These are phyloP conservation scores for Paecilomyces formosus DNA, from an alignment of 2,329 filamentous ascomycete genomes.

Conservation along the genomic window DNA sequence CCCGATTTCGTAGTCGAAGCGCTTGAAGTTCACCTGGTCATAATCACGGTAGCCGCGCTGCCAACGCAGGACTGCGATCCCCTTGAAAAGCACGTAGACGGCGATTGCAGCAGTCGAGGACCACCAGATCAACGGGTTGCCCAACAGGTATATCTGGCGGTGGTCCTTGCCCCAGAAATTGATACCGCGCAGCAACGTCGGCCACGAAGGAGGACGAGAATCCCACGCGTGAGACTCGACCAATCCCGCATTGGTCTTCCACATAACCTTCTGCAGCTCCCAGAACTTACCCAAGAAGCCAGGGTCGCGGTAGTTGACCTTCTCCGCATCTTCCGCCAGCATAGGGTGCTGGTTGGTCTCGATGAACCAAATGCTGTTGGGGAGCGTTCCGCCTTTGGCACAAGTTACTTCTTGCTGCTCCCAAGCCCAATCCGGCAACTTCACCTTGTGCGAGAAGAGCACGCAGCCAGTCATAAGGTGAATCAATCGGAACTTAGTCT, in stretches of 20 bases:
- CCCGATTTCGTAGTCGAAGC: slow-evolving; percentile 95
- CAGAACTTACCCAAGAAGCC: slow-evolving; percentile 97
- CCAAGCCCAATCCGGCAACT: slow-evolving; percentile 94
- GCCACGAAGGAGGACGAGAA: slow-evolving; percentile 89
- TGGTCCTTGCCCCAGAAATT: slow-evolving; percentile 98
- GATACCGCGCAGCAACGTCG: slow-evolving; percentile 84
- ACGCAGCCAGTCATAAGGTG: slow-evolving; percentile 96
- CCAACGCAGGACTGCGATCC: slow-evolving; percentile 79
- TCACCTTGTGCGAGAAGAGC: slow-evolving; percentile 97
- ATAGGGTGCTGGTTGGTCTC: slow-evolving; percentile 82
- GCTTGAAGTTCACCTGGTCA: slow-evolving; percentile 72
- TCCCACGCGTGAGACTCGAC: slow-evolving; percentile 98
- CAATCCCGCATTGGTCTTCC: slow-evolving; percentile 93
- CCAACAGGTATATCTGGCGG: slow-evolving; percentile 92
- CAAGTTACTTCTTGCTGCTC: slow-evolving; percentile 99
- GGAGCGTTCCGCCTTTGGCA: slow-evolving; percentile 79
- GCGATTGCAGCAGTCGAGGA: slow-evolving; percentile 69
- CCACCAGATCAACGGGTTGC: slow-evolving; percentile 95
- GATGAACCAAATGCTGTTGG: slow-evolving; percentile 96
- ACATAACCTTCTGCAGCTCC: slow-evolving; percentile 97
- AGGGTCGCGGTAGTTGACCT: slow-evolving; percentile 90
- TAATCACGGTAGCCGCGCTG: slow-evolving; percentile 91
- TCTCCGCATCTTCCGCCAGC: slow-evolving; percentile 69
- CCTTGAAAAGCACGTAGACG: slow-evolving; percentile 79
- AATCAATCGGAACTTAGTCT: slow-evolving; percentile 92